Conservation (phyloP, 371 early-diverging fungal genomes). For the Rhizopus delemar region DNA sequence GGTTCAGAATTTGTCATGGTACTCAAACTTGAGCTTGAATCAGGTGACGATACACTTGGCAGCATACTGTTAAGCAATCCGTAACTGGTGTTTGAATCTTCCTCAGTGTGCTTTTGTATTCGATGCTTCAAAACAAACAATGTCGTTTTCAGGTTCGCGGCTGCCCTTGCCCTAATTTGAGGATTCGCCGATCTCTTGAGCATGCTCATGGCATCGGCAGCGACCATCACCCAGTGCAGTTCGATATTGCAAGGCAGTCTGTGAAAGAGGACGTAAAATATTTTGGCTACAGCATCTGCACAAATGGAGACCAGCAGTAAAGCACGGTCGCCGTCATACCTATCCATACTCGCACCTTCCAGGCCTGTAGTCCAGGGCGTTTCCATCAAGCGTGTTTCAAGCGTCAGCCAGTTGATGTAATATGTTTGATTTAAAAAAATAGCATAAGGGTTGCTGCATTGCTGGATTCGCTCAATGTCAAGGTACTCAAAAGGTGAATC, state of each 20-base stretch:
- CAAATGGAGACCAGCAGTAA: conserved; percentile 42
- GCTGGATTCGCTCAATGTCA: conserved; percentile 34
- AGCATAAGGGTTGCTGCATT: conserved; percentile 27
- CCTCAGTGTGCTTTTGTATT: conserved; percentile 3
- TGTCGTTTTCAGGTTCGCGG: conserved; percentile 23
- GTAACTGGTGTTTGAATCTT: conserved; percentile 1
- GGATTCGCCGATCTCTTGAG: conserved; percentile 28
- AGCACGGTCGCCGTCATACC: conserved; percentile 41
- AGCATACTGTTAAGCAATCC: conserved; percentile 13
- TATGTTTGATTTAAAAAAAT: conserved; percentile 38
- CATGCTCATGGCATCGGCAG: conserved; percentile 33
- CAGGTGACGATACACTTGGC: conserved; percentile 1
- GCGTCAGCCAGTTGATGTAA: conserved; percentile 36
- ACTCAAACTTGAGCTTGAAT: conserved; percentile 21
- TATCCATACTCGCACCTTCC: conserved; percentile 25
- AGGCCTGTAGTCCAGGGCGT: conserved; percentile 27
- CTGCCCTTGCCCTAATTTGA: conserved; percentile 34
- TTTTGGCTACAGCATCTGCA: conserved; percentile 41
- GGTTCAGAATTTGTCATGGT: conserved; percentile 22
- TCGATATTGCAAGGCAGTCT: conserved; percentile 40
- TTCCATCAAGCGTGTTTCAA: conserved; percentile 41
- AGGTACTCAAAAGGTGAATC: conserved; percentile 39
- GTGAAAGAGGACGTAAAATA: conserved; percentile 29
- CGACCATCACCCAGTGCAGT: conserved; percentile 41
- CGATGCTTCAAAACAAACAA: conserved; percentile 23